These are phyloP conservation scores for Leptomonas seymouri DNA, from an alignment of 208 protist genomes.

Conservation along the genomic window DNA sequence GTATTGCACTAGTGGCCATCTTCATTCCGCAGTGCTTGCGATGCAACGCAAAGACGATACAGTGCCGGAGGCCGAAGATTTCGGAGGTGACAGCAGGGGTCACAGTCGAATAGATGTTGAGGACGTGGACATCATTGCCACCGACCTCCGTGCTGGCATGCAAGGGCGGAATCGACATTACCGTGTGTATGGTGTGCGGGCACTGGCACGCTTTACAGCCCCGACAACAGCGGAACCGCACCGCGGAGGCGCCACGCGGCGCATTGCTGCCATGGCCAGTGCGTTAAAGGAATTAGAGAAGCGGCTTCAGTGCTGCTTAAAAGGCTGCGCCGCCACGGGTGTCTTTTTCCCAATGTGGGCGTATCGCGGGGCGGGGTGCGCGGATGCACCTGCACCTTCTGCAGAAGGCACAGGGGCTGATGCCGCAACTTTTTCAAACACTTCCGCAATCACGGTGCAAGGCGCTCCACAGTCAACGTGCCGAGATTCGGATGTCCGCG, in stretches of 20 bases:
- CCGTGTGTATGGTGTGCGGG: constrained; percentile 55
- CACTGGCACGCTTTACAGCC: constrained; percentile 3
- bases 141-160: constrained; percentile 37
- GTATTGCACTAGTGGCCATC: neutral
- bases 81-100: no score
- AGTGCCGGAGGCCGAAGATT: neutral
- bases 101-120: constrained; percentile 8
- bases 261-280: constrained; percentile 6
- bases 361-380: constrained; percentile 10
- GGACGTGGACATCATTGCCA: constrained; percentile 62
- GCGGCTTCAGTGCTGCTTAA: constrained; percentile 30
- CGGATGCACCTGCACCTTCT: no score
- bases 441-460: no score
- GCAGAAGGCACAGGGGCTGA: neutral
- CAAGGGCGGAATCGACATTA: neutral
- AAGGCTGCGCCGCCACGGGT: constrained; percentile 11
- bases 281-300: constrained; percentile 8
- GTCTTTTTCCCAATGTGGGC: constrained; percentile 63
- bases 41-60: neutral
- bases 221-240: neutral
- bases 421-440: neutral
- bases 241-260: neutral
- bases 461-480: no score
- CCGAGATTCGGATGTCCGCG: neutral
- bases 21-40: neutral